phyloP scores from a whole-genome alignment of 257 asterid species.

The Rhazya stricta region DNA sequence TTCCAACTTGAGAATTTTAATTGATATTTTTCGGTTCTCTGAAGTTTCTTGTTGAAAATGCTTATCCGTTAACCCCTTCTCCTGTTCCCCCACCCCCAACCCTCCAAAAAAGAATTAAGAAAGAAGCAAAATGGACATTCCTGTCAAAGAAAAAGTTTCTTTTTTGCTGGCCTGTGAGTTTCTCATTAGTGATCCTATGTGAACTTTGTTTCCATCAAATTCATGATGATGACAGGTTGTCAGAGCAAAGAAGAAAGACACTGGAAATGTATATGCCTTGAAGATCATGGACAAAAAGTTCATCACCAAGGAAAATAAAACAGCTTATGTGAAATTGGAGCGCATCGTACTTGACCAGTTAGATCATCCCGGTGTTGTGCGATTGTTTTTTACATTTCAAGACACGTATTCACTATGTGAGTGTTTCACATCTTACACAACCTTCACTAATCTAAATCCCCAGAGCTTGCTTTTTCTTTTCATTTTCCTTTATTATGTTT shows the following conservation, averaged over 20 bases:
- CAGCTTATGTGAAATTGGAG: slow-evolving; percentile 94
- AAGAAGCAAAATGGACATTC: not conserved
- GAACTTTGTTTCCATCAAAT: not conserved
- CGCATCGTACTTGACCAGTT: slow-evolving; percentile 96
- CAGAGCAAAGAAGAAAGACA: slow-evolving; percentile 92
- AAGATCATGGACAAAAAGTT: slow-evolving; percentile 97
- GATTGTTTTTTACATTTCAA: slow-evolving; percentile 87
- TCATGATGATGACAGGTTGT: slow-evolving; percentile 62
- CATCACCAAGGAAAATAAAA: slow-evolving; percentile 96
- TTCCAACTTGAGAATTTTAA: not conserved
- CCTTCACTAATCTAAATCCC: not conserved
- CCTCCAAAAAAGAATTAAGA: not conserved
- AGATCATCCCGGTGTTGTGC: slow-evolving; percentile 93
- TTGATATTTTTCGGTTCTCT: not conserved
- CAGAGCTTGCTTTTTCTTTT: not conserved
- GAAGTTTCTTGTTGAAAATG: not conserved
- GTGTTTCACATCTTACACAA: slow-evolving; percentile 25
- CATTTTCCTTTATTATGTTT: slow-evolving; percentile 12
- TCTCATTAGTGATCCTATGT: not conserved
- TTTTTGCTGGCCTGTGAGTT: not conserved
- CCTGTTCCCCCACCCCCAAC: not conserved
- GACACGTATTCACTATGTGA: slow-evolving; percentile 91
- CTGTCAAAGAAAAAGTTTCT: not conserved
- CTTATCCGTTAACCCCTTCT: not conserved
- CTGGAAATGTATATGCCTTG: slow-evolving; percentile 80